phyloP scores from a whole-genome alignment of 2,329 filamentous ascomycete genomes.

The Pseudogymnoascus sp. region DNA sequence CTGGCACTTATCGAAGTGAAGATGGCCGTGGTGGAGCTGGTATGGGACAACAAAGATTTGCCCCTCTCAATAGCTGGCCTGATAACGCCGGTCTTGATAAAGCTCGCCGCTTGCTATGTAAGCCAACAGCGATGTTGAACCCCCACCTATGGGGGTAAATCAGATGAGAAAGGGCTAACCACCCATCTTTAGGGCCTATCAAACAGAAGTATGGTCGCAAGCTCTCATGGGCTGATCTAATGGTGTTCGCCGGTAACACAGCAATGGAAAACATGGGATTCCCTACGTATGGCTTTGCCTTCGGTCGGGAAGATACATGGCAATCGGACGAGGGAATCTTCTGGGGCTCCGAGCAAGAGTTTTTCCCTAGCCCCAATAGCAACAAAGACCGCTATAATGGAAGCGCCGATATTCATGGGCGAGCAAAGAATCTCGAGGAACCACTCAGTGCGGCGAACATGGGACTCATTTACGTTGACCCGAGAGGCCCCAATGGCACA shows the following conservation, averaged over 20 bases:
- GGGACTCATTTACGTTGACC: slow-evolving; percentile 59
- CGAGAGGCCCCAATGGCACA: slow-evolving; percentile 51
- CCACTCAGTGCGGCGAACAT: slow-evolving; percentile 51
- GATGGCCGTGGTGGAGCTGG: slow-evolving; percentile 55
- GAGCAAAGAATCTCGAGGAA: slow-evolving; percentile 33
- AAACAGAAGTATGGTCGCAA: slow-evolving; percentile 59
- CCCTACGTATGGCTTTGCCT: slow-evolving; percentile 50
- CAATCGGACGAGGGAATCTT: slow-evolving; percentile 55
- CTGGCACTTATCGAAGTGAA: slow-evolving; percentile 53
- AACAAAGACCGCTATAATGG: slow-evolving; percentile 46
- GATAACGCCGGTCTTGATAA: slow-evolving; percentile 57
- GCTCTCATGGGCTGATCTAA: slow-evolving; percentile 55
- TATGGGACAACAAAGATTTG: slow-evolving; percentile 54
- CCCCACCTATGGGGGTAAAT: background rate
- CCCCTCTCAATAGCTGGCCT: slow-evolving; percentile 56
- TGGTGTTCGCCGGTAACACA: slow-evolving; percentile 52
- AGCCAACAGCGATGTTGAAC: background rate
- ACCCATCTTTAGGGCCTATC: slow-evolving; percentile 41
- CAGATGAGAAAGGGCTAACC: background rate
- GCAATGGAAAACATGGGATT: slow-evolving; percentile 55
- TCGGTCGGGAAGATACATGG: slow-evolving; percentile 51
- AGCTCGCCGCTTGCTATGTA: slow-evolving; percentile 49
- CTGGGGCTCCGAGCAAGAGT: slow-evolving; percentile 54
- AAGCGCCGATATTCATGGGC: slow-evolving; percentile 29
- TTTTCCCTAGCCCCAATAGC: slow-evolving; percentile 42